Percentiles rank a stretch among this genome's conserved stretches.
These are phyloP conservation scores for Cladosporium halotolerans DNA, from an alignment of 2,329 filamentous ascomycete species.

Conservation along the genomic window DNA sequence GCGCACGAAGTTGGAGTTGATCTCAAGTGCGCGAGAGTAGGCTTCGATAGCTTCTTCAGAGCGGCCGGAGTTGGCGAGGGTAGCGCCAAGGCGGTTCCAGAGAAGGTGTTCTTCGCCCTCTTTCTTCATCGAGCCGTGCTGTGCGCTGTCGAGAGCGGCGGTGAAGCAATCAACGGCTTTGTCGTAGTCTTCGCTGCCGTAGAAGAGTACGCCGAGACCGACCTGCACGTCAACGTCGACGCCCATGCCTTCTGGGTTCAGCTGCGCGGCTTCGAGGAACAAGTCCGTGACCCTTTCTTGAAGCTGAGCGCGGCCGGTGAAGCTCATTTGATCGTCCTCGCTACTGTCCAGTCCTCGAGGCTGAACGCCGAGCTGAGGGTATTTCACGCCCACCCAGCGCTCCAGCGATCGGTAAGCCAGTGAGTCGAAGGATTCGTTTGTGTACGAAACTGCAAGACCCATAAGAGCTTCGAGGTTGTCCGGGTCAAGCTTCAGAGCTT, in stretches of 20 bases:
- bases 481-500: constrained; percentile 80
- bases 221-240: constrained; percentile 99
- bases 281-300: constrained; percentile 85
- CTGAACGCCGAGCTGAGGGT: constrained; percentile 72
- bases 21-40: constrained; percentile 83
- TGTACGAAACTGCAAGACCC: constrained; percentile 94
- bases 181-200: constrained; percentile 94
- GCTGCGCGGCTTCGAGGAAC: constrained; percentile 87
- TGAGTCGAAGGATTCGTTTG: constrained; percentile 96
- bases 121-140: constrained; percentile 76
- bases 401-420: constrained; percentile 94
- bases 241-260: constrained; percentile 83
- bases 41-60: constrained; percentile 94
- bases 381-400: constrained; percentile 93
- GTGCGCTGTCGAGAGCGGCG: constrained; percentile 77
- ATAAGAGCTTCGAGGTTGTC: constrained; percentile 85
- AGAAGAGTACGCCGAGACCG: constrained; percentile 92
- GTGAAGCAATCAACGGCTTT: constrained; percentile 99
- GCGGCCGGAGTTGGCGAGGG: constrained; percentile 87
- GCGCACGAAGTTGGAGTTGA: constrained; percentile 93
- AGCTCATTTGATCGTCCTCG: constrained; percentile 63
- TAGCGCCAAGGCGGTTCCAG: constrained; percentile 95
- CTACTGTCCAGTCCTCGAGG: constrained; percentile 61
- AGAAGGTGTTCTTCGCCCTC: constrained; percentile 83
- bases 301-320: constrained; percentile 83